Conservation (phyloP, 257 asterid genomes). For the Petunia secreta region DNA sequence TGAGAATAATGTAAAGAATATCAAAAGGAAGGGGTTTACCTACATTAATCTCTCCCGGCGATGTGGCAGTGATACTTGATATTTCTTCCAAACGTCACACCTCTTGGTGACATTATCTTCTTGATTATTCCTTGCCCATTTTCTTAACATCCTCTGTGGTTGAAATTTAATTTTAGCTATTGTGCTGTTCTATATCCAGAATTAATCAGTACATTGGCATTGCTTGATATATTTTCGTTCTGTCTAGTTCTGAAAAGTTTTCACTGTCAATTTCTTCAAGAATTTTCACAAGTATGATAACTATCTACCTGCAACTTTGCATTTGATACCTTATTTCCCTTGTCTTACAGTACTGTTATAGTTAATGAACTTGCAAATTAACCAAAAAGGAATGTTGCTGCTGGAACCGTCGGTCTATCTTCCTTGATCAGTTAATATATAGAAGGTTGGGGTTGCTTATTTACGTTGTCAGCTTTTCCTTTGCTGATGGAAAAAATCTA, state of each 20-base stretch:
- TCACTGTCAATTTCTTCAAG: slow-evolving; percentile 11
- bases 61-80: not conserved
- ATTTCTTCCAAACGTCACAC: not conserved
- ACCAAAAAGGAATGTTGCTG: not conserved
- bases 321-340: not conserved
- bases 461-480: not conserved
- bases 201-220: not conserved
- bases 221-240: not conserved
- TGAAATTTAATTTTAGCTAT: not conserved
- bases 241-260: not conserved
- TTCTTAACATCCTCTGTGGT: not conserved
- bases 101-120: slow-evolving; percentile 16
- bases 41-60: not conserved
- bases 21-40: not conserved
- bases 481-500: not conserved
- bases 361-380: not conserved
- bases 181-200: not conserved
- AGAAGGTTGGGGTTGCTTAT: not conserved
- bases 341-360: not conserved
- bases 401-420: not conserved
- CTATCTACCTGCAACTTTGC: not conserved
- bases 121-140: not conserved
- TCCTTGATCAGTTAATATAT: not conserved
- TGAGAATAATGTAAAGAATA: not conserved
- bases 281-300: not conserved